Base-by-base conservation (phyloP, 768 basidiomycete species). In the Amanita phalloides region DNA sequence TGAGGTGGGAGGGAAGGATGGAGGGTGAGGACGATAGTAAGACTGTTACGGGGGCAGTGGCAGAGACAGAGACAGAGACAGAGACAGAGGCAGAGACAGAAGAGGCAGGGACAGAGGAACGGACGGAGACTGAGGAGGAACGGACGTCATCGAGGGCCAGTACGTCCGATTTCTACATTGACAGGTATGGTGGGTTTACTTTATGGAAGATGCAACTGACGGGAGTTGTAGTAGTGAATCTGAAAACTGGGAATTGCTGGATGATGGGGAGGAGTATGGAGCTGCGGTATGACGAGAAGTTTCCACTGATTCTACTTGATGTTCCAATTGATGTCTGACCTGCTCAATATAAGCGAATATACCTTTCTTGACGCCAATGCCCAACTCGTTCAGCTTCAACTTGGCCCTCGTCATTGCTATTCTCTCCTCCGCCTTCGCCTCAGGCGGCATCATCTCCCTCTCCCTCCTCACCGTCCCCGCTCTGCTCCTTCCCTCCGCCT, bases 1-100 rank as follows among this genome's bases (percentile, higher is more conserved):
- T 81, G 46, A 64, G 61, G 4, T 77, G 79, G 77, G 77, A 84
- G 51, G 68, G 71, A 3, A 21, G 33, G 5, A 37, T 25, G 43
- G 35, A 20, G n/a, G n/a, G 14, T 21, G 9, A 9, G 5, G 28
- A 10, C n/a, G 13, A 30, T 17, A 32, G 20, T n/a, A 32, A 9
- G 32, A 32, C 32, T 32, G 10, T 11, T 9, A 10, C 13, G 4
- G n/a, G 3, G 13, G 17, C 4, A 28, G 26, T 25, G 2, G 17
- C 17, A 10, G 17, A 17, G n/a, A 3, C 49, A 10, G 49, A 37
- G 8, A 8, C 28, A 1, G 28, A 8, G 28, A 30, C 1, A 1
- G 28, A 30, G 11, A 13, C n/a, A 17, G 41, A 4, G 4, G 3
- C 32, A 1, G 32, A 32, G 32, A 4, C 21, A 17, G 17, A 17